Conservation (phyloP, 2,329 filamentous ascomycete genomes). For the Phaeosphaeria sp. region DNA sequence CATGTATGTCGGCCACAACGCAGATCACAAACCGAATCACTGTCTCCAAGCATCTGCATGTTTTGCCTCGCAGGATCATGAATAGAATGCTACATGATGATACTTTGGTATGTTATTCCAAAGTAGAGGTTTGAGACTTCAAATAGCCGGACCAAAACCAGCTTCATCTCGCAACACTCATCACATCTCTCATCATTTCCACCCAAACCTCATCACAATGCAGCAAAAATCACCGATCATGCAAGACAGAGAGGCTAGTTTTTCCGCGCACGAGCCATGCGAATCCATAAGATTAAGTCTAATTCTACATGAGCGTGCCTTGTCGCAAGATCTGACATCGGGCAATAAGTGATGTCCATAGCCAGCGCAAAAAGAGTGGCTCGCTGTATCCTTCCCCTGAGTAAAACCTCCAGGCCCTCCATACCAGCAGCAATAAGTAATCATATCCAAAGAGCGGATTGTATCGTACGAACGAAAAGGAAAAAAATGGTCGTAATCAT, state of each 20-base stretch:
- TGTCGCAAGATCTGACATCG: constrained; percentile 20
- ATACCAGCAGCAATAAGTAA: constrained; percentile 28
- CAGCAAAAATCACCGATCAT: neutral
- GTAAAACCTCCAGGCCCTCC: constrained; percentile 9
- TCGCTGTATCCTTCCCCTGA: constrained; percentile 9
- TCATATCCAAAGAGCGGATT: constrained; percentile 9
- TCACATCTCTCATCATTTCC: neutral
- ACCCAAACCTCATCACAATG: neutral
- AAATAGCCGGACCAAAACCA: too few species aligned
- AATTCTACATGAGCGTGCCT: constrained; percentile 29
- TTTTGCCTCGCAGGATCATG: too few species aligned
- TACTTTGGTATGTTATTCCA: too few species aligned
- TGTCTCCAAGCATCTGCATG: too few species aligned
- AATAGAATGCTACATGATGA: too few species aligned
- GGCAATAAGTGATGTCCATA: constrained; percentile 9
- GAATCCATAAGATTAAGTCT: constrained; percentile 19
- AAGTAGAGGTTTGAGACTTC: too few species aligned
- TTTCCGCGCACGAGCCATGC: constrained; percentile 35
- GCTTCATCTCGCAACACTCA: neutral
- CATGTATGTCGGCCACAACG: too few species aligned
- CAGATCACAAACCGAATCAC: too few species aligned
- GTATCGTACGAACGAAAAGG: constrained; percentile 15
- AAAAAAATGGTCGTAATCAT: constrained; percentile 32
- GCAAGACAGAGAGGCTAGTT: neutral
- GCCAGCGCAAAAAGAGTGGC: constrained; percentile 13